Base-by-base conservation (phyloP, 2,329 filamentous ascomycete genomes). In the Mycogone perniciosa region DNA sequence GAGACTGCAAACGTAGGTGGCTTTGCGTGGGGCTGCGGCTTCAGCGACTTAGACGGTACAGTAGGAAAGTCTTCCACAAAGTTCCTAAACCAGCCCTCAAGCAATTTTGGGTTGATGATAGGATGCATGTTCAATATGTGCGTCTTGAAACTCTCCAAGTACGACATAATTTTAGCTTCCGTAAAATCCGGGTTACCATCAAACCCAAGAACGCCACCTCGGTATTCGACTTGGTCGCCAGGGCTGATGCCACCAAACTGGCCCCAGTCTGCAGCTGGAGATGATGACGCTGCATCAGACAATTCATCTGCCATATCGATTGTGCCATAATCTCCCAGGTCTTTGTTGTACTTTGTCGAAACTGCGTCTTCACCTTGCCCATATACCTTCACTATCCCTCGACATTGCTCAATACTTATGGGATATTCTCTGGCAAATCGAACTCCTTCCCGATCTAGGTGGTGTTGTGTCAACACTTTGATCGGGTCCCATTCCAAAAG, bases 401-500 rank as follows among this genome's bases (percentile, higher is more conserved):
- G 80, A 51, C 77, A 76, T 60, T 88, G 81, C 65, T 95, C 89
- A 47, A 84, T 75, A 30, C 82, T 76, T 66, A 93, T 86, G 0
- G 89, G 88, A 64, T 90, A 95, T 57, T 86, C 80, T 48, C 81
- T 79, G 27, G 84, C 76, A 48, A 76, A 75, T 31, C 74, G 72
- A 60, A 83, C 74, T 31, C 73, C 74, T 46, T 76, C 71, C 2
- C 63, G 64, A 26, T 72, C 66, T 49, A 82, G 64, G 26, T 73
- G 71, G 44, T 66, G 69, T 53, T 63, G 74, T 33, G 88, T 82
- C 63, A 96, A 64, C 55, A 76, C 70, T 63, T 76, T 69, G 48
- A 92, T 89, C 0, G 83, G 77, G 0, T 78, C 79, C 82, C 86
- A 89, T 44, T 79, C 76, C 31, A 97, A 72, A 13, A 97, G 73